Evolutionary conservation across 495 filamentous ascomycete species (phyloP).

Genomic region (Aspergillus olivimuriae): DNA sequence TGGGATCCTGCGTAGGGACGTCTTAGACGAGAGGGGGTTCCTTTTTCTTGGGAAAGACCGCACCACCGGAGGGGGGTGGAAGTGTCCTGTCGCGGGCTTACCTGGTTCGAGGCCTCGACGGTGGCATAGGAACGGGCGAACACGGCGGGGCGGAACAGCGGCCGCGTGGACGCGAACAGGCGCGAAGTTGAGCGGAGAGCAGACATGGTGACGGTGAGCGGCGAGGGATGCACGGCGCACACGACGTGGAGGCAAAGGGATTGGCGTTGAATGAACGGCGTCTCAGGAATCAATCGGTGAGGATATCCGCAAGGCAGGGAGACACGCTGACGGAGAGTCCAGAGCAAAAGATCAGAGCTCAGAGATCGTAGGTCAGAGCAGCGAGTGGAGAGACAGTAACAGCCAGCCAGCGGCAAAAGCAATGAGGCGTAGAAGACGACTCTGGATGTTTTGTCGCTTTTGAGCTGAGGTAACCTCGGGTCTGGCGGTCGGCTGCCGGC

Average conservation of each 20-base stretch:
- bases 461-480: constrained; percentile 36
- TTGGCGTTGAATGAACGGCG: neutral
- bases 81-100: no score
- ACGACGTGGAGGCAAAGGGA: constrained; percentile 4
- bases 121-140: constrained; percentile 46
- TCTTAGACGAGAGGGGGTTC: no score
- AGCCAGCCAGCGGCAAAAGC: constrained; percentile 16
- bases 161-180: constrained; percentile 52
- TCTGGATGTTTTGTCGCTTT: constrained; percentile 19
- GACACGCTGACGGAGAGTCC: constrained; percentile 2
- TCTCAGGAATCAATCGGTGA: neutral
- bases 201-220: constrained; percentile 55
- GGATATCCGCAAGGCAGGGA: constrained; percentile 3
- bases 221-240: constrained; percentile 5
- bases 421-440: constrained; percentile 11
- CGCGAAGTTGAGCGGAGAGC: constrained; percentile 68
- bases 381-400: constrained; percentile 1
- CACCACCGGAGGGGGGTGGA: no score
- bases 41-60: no score
- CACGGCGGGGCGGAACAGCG: constrained; percentile 43
- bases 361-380: no score
- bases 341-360: constrained; percentile 4
- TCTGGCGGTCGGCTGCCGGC: constrained; percentile 30
- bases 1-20: constrained; percentile 51
- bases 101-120: constrained; percentile 37